Percentiles rank a stretch among this genome's conserved stretches.
phyloP scores from a whole-genome alignment of 1,139 yeast genomes.

The Yamadazyma trypodendri region DNA sequence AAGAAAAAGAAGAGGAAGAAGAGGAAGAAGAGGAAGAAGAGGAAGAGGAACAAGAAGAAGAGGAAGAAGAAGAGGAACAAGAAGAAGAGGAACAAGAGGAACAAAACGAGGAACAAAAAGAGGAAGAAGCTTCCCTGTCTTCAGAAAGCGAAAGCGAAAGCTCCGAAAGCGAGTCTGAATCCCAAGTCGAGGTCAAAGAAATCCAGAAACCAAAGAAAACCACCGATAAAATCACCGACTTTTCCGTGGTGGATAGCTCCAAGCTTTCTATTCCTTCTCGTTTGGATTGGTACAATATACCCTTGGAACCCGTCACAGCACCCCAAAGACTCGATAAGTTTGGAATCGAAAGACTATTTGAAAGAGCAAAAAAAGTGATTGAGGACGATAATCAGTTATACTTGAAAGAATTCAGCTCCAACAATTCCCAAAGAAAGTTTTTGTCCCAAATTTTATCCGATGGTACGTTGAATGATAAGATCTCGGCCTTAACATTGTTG shows the following conservation, averaged over 20 bases:
- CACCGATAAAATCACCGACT: conserved; percentile 46
- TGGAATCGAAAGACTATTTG: conserved; percentile 55
- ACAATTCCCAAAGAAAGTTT: conserved; percentile 84
- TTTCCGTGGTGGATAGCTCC: conserved; percentile 55
- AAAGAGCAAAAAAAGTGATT: conserved; percentile 64
- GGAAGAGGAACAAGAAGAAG: conserved; percentile 18
- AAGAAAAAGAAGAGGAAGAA: conserved; percentile 19
- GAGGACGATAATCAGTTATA: conserved; percentile 73
- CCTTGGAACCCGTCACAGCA: conserved; percentile 36
- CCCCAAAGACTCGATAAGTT: conserved; percentile 46
- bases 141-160: background rate
- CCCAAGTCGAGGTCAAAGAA: conserved; percentile 15
- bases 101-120: conserved; percentile 17
- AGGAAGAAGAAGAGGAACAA: conserved; percentile 17
- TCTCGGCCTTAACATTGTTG: conserved; percentile 87
- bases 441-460: conserved; percentile 83
- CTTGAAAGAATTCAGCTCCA: conserved; percentile 73
- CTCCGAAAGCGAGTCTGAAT: too few species aligned
- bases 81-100: conserved; percentile 19
- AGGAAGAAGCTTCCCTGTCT: too few species aligned
- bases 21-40: conserved; percentile 19
- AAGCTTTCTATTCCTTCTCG: conserved; percentile 62
- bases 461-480: conserved; percentile 95
- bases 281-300: conserved; percentile 70
- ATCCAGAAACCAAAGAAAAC: conserved; percentile 21